These are phyloP conservation scores for Xylaria sp. DNA, from an alignment of 2,329 filamentous ascomycete genomes.

Conservation along the genomic window DNA sequence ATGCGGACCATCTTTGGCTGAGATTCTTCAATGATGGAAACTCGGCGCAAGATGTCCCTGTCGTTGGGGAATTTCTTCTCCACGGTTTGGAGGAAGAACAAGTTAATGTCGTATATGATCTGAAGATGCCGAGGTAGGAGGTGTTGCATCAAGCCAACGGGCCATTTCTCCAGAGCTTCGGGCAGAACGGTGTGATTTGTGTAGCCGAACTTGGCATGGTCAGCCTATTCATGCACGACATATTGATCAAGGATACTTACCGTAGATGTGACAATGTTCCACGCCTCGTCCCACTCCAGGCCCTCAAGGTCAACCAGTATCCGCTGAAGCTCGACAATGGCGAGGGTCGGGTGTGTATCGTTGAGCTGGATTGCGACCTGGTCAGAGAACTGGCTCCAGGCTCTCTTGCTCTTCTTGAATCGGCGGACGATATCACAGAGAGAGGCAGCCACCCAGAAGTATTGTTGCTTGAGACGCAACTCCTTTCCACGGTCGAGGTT, in stretches of 20 bases:
- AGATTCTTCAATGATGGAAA: conserved; percentile 98
- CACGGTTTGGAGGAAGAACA: conserved; percentile 87
- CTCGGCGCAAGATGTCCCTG: conserved; percentile 78
- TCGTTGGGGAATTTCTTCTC: conserved; percentile 91
- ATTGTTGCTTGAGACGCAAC: conserved; percentile 96
- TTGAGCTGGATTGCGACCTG: conserved; percentile 98
- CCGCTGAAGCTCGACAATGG: conserved; percentile 92
- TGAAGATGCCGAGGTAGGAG: conserved; percentile 91
- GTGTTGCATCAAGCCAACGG: conserved; percentile 88
- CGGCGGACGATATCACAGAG: conserved; percentile 94
- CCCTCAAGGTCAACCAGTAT: conserved; percentile 89
- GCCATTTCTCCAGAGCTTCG: conserved; percentile 98
- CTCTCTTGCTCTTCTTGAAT: conserved; percentile 94
- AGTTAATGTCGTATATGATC: conserved; percentile 98
- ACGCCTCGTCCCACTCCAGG: conserved; percentile 90
- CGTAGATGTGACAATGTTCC: conserved; percentile 74
- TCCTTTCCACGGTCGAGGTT: conserved; percentile 97
- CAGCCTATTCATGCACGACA: conserved; percentile 18
- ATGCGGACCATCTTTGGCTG: conserved; percentile 98
- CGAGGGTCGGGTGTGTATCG: conserved; percentile 94
- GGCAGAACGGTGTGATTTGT: conserved; percentile 98
- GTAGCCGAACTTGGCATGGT: conserved; percentile 72
- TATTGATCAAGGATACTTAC: conserved; percentile 45
- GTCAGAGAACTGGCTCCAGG: conserved; percentile 90
- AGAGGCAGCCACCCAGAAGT: conserved; percentile 99